Evolutionary conservation across 805 yeast genomes (phyloP).

Genomic region (Saccharomyces jurei): DNA sequence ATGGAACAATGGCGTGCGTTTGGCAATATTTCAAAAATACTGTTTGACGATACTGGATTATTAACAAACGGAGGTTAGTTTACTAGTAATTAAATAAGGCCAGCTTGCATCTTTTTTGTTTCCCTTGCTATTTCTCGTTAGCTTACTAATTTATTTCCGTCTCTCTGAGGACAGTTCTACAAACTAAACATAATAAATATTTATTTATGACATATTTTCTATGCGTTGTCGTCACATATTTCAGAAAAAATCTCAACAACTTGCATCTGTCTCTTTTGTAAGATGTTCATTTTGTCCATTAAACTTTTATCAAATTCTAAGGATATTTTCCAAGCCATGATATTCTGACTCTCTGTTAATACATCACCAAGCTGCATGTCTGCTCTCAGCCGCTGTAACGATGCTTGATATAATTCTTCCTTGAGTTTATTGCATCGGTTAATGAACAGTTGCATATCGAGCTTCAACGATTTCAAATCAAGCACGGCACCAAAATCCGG

Average conservation of each 20-base stretch:
- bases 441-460: slow-evolving; percentile 13
- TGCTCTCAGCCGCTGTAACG: slow-evolving; percentile 14
- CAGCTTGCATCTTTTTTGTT: no score
- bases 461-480: neutral
- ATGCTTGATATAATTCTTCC: slow-evolving; percentile 9
- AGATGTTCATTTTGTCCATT: slow-evolving; percentile 15
- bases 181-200: no score
- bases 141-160: no score
- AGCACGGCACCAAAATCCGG: neutral
- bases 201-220: no score
- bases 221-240: neutral
- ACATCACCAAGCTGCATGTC: slow-evolving; percentile 14
- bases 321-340: slow-evolving; percentile 10
- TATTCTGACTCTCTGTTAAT: slow-evolving; percentile 19
- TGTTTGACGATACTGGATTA: neutral
- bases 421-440: slow-evolving; percentile 14
- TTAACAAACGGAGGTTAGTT: no score
- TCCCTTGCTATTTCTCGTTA: no score
- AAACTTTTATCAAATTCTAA: slow-evolving; percentile 16
- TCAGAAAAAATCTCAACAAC: neutral
- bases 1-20: neutral
- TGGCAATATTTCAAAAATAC: neutral
- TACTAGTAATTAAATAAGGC: no score
- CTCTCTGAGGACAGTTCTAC: no score
- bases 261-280: slow-evolving; percentile 18